Evolutionary conservation across 2,329 filamentous ascomycete species (phyloP), one percentile per base, ranked within the genome.

Genomic region (Penicillium palitans): DNA sequence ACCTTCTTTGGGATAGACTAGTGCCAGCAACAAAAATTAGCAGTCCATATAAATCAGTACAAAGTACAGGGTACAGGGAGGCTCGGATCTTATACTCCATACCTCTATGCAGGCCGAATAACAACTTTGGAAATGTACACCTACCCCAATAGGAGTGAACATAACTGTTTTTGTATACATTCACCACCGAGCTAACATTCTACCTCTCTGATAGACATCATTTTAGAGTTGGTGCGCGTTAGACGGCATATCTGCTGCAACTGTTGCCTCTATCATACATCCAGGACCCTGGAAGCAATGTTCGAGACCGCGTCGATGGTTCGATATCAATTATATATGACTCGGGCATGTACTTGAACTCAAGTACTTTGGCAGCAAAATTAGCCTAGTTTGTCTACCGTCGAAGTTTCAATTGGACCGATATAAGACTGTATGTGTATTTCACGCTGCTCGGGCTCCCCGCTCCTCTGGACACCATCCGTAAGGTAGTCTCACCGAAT

Each of bases 361-460:
- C 1, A 10, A 48, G 31, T 24, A 24, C 13, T 8, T 13, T 5
- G 2, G 19, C 15, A n/a, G 24, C 9, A 6, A 37, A 12, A 8
- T 24, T 35, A 25, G 17, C 10, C 2, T 21, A 24, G 31, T 55
- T 51, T 21, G 10, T 35, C 50, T 37, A 48, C 37, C 58, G 57
- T 59, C 52, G 13, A 46, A 49, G 57, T 66, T 66, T 25, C 61
- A 66, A 67, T 52, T 51, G 57, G 52, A 61, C 65, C 31, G 57
- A 61, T 56, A 52, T 48, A 24, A 58, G 42, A 56, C 59, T 44
- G 33, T 10, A 45, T 55, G 54, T 57, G 54, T 61, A 33, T 29
- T 56, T 35, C 24, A 24, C 52, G 17, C 39, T 47, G 40, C 25
- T 47, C 49, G n/a, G 35, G 45, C 45, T 40, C 41, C 27, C 29